Evolutionary conservation across 805 yeast genomes (phyloP), one percentile per base, ranked within the genome.

Genomic region (Scheffersomyces ergatensis): DNA sequence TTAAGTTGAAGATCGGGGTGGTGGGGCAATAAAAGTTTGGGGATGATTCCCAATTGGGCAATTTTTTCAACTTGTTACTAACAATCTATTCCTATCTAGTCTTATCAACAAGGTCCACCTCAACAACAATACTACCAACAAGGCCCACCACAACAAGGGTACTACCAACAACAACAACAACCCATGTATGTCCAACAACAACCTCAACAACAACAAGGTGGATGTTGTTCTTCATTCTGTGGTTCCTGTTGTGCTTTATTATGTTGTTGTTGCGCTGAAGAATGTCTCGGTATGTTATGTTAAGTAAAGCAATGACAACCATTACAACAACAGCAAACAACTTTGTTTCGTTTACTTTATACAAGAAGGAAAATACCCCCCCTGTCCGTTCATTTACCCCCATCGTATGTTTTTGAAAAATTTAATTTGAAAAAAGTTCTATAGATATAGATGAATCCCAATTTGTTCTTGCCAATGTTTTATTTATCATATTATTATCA

Each of bases 121-220:
- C 48, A 41, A 42, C 51, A 54, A 40, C 62, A 61, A 11, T 54
- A 54, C 42, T 54, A 55, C 20, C 59, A 57, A 43, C 64, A 51
- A 45, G 54, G 59, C 36, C 57, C 51, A 31, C 65, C 57, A 17
- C 64, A 49, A 42, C 24, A 21, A 21, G 58, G 56, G 13, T 61
- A 63, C 9, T 65, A 67, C 50, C 58, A 64, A 41, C 71, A 57
- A 44, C 73, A 66, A 49, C 73, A 59, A 42, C 74, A 68, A 47
- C 73, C 71, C 38, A 59, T 67, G 63, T 67, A 69, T 37, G 72
- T 65, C 13, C 73, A 67, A 51, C 74, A 69, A 48, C 62, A 62
- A 40, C 58, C 55, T 29, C 56, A 54, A 18, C 48, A 50, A 36
- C 43, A 48, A 16, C 57, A 54, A 38, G 61, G 55, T 33, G 62